Conservation (phyloP, 2,329 filamentous ascomycete genomes). For the Fonsecaea erecta region DNA sequence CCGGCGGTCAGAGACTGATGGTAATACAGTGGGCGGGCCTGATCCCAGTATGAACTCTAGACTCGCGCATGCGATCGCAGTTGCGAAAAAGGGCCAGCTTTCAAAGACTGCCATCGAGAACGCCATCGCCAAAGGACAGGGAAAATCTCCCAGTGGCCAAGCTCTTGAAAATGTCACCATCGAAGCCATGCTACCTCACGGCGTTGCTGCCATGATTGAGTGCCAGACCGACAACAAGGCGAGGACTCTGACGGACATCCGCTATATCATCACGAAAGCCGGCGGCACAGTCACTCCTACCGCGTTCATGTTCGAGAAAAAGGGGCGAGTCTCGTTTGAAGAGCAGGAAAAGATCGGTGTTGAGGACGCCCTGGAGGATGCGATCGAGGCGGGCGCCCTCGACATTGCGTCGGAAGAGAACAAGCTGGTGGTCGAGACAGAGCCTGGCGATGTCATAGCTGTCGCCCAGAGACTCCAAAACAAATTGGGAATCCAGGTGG, state of each 20-base stretch:
- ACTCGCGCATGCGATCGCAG: constrained; percentile 71
- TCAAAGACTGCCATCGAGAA: constrained; percentile 83
- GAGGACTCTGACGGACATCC: constrained; percentile 74
- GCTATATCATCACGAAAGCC: constrained; percentile 70
- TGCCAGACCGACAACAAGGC: constrained; percentile 81
- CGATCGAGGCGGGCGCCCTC: constrained; percentile 79
- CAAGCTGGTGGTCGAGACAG: constrained; percentile 71
- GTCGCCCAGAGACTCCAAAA: constrained; percentile 68
- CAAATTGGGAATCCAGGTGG: constrained; percentile 67
- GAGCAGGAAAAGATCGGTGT: constrained; percentile 58
- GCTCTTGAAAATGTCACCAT: constrained; percentile 64
- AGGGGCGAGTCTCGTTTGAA: constrained; percentile 74
- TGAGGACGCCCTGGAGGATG: constrained; percentile 76
- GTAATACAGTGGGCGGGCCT: constrained; percentile 70
- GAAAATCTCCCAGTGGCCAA: constrained; percentile 73
- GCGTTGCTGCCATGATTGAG: constrained; percentile 66
- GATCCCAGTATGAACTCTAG: constrained; percentile 75
- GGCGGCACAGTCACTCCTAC: constrained; percentile 74
- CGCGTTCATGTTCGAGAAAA: constrained; percentile 82
- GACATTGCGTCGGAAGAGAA: constrained; percentile 65
- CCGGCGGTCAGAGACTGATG: background rate
- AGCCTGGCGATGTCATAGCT: constrained; percentile 66
- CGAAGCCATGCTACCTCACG: constrained; percentile 53
- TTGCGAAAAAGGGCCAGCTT: constrained; percentile 83
- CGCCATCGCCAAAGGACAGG: constrained; percentile 87